Base-by-base conservation (phyloP, 2,329 filamentous ascomycete species). In the Penicillium sp. region DNA sequence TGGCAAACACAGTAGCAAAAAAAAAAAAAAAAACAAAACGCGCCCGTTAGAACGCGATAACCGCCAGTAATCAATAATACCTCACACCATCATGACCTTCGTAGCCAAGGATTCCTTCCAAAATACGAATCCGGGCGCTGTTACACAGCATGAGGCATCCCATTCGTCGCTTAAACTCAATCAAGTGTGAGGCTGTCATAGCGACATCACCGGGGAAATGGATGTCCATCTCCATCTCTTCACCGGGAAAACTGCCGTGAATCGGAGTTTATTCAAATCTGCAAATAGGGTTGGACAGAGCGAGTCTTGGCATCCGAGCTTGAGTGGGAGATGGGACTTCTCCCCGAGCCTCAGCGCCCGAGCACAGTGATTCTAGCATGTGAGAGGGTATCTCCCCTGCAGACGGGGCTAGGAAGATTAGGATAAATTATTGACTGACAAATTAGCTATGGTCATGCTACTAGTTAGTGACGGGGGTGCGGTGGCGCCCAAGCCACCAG, bases 261-360 rank as follows among this genome's bases (percentile, higher is more conserved):
- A 28, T 53, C 56, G 56, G 55, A 30, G 10, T 26, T 11, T 14
- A 11, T 3, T 13, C 25, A 7, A 7, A n/a, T 48, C 43, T 26
- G 51, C 60, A 59, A 59, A 59, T 55, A 51, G 53, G 35, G 25
- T 48, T 48, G 57, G 52, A 49, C 26, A 13, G 22, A 26, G 25
- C 19, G 16, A 30, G 30, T 30, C 56, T 60, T 62, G 57, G 60
- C 60, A 51, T 22, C 25, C 28, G 16, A 30, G 26, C 45, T 48
- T 19, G 26, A 13, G 25, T 14, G 7, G 22, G 8, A 19, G n/a
- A 4, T 42, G n/a, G n/a, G n/a, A 3, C 3, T 42, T 19, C 40
- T 42, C n/a, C 2, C 46, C 22, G 60, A 59, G 48, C 53, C 49
- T 54, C 46, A 51, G 46, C 28, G 28, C 46, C 46, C 28, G 16